Base-by-base conservation (phyloP, 345 rosid genomes). In the Populus davidiana region DNA sequence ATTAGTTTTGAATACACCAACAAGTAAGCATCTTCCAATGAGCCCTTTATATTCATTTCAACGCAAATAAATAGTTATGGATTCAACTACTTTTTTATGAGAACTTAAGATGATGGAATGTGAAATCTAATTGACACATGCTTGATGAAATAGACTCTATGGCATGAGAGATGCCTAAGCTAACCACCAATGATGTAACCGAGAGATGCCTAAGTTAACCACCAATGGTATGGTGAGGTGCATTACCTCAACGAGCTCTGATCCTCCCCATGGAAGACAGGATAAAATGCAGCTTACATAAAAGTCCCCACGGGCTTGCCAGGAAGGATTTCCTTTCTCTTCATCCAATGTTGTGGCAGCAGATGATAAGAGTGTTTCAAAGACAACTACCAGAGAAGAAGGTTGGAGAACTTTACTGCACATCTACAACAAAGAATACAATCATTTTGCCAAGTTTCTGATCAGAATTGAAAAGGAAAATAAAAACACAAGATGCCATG, bases 211-310 rank as follows among this genome's bases (percentile, higher is more conserved):
- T 75, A 77, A 59, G 67, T 38, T 64, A 64, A 56, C 43, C 2
- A 72, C 36, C 50, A 27, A 80, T n/a, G 21, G 29, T 70, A 80
- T n/a, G 21, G 29, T 70, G 43, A 56, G 67, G 52, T 79, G 38
- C 35, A 79, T 81, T 87, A 96, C 98, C 97, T 96, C 99, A 67
- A 81, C n/a, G 18, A 96, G 92, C 82, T 96, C 99, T 47, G 95
- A 91, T 54, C 97, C 99, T 76, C 98, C 99, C 99, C 98, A 96
- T 12, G 99, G 99, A 35, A 96, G 97, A 75, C 94, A 93, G 23
- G 97, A 91, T 83, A 93, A 91, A 82, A 96, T 92, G 82, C 99
- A 92, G 76, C 87, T 83, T 49, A 93, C 95, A 70, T 93, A 93
- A 73, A 92, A 96, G 88, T 96, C 99, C 69, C 97, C 99, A 78